Evolutionary conservation across 2,329 filamentous ascomycete species (phyloP).

Genomic region (Cladophialophora immunda): DNA sequence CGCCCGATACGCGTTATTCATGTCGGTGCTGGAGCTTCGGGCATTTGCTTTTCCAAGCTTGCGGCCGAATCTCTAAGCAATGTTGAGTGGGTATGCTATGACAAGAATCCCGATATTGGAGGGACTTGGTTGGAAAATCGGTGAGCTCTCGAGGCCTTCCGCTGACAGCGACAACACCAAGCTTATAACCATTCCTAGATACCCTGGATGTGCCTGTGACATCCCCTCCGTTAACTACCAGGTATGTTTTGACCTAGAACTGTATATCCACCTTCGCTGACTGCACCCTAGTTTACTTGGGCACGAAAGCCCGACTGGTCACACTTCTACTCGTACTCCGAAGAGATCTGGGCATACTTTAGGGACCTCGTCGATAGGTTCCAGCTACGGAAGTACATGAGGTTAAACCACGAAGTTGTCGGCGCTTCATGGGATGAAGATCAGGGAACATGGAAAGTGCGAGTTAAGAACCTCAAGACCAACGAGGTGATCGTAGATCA

Average conservation of each 20-base stretch:
- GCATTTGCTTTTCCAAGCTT: slow-evolving; percentile 42
- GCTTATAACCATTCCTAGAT: too few relatives aligned
- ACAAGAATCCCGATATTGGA: slow-evolving; percentile 44
- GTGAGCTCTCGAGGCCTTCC: slow-evolving; percentile 27
- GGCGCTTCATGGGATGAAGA: slow-evolving; percentile 44
- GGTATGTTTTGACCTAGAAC: too few relatives aligned
- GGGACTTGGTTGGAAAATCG: slow-evolving; percentile 46
- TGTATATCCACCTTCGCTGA: too few relatives aligned
- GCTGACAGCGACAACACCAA: too few relatives aligned
- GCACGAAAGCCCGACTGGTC: slow-evolving; percentile 45
- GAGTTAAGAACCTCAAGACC: slow-evolving; percentile 46
- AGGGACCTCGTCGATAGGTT: slow-evolving; percentile 37
- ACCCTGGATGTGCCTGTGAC: slow-evolving; percentile 50
- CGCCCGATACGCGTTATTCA: slow-evolving; percentile 23
- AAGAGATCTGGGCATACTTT: slow-evolving; percentile 44
- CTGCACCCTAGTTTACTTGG: slow-evolving; percentile 54
- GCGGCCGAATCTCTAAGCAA: slow-evolving; percentile 21
- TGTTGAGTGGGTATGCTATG: slow-evolving; percentile 39
- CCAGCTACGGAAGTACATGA: slow-evolving; percentile 41
- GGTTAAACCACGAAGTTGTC: slow-evolving; percentile 40
- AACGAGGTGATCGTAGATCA: slow-evolving; percentile 61
- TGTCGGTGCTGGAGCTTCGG: slow-evolving; percentile 42
- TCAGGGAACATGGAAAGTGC: slow-evolving; percentile 41
- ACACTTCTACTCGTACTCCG: slow-evolving; percentile 38
- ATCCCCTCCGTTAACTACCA: slow-evolving; percentile 50